A percentile compares a stretch with the other conserved stretches of the same genome.
phyloP scores from a whole-genome alignment of 441 rosid species.

The Corymbia citriodora region DNA sequence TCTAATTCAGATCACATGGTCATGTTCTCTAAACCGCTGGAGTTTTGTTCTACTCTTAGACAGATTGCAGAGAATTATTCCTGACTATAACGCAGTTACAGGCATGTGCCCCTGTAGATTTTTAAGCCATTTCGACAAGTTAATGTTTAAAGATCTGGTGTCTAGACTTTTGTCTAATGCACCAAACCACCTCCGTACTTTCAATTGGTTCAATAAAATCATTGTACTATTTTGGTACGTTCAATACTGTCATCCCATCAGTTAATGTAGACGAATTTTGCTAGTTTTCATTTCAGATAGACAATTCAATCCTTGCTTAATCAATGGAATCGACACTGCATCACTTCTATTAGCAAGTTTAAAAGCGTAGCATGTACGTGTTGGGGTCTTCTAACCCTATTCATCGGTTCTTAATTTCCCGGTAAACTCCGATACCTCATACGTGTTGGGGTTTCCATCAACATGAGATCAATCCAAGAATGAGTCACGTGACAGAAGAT shows the following conservation, averaged over 20 bases:
- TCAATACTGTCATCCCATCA: background rate
- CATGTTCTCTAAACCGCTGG: constrained; percentile 26
- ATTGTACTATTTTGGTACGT: background rate
- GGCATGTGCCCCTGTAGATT: background rate
- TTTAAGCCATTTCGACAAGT: background rate
- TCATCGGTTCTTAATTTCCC: background rate
- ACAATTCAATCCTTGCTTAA: background rate
- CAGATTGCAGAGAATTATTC: constrained; percentile 17
- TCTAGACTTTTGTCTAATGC: background rate
- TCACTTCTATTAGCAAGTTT: background rate
- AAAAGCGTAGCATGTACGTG: background rate
- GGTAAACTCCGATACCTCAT: background rate
- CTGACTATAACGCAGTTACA: too few relatives aligned
- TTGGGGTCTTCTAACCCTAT: background rate
- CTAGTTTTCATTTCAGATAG: background rate
- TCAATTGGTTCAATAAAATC: background rate
- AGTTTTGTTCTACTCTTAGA: constrained; percentile 16
- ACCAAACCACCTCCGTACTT: background rate
- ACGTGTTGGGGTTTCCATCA: background rate
- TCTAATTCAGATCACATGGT: constrained; percentile 30
- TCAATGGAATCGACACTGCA: background rate
- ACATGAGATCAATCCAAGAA: background rate
- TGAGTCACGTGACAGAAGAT: background rate
- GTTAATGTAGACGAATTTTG: background rate
- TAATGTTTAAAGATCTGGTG: background rate